phyloP scores from a whole-genome alignment of 805 yeast genomes.

The Schizosaccharomyces octosporus region DNA sequence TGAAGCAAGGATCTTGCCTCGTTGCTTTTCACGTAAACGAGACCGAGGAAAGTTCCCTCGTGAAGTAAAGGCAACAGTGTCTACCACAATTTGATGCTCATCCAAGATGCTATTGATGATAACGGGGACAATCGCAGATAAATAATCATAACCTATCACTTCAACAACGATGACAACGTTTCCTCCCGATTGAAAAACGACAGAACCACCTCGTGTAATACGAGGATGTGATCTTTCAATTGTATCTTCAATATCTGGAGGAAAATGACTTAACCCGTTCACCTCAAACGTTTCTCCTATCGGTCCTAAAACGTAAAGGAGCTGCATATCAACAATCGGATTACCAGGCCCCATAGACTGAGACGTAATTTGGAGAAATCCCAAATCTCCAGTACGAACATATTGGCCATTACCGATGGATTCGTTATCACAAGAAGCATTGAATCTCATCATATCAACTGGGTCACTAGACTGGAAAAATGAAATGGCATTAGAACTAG shows the following conservation, averaged over 20 bases:
- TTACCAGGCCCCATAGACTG: conserved; percentile 16
- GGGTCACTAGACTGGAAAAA: conserved; percentile 29
- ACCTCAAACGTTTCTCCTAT: conserved; percentile 75
- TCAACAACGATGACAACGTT: conserved; percentile 56
- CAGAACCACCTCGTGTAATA: conserved; percentile 18
- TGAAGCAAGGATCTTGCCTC: conserved; percentile 35
- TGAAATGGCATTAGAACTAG: conserved; percentile 53
- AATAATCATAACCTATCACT: conserved; percentile 14
- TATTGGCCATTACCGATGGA: conserved; percentile 33
- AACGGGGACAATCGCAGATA: conserved; percentile 61
- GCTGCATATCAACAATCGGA: conserved; percentile 32
- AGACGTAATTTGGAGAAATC: conserved; percentile 60
- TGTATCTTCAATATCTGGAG: conserved; percentile 53
- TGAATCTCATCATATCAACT: conserved; percentile 30
- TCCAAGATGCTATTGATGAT: conserved; percentile 56
- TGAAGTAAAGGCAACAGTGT: conserved; percentile 58
- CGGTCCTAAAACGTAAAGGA: conserved; percentile 62
- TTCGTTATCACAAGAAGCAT: conserved; percentile 31
- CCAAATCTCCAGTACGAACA: conserved; percentile 80
- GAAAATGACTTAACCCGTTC: conserved; percentile 77
- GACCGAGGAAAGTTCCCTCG: conserved; percentile 41
- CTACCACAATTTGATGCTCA: conserved; percentile 59
- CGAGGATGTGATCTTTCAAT: conserved; percentile 27
- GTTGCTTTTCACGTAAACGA: conserved; percentile 49
- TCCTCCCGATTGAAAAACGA: conserved; percentile 63